Base-by-base conservation (phyloP, 768 basidiomycete species). In the Auriscalpium microsporum region DNA sequence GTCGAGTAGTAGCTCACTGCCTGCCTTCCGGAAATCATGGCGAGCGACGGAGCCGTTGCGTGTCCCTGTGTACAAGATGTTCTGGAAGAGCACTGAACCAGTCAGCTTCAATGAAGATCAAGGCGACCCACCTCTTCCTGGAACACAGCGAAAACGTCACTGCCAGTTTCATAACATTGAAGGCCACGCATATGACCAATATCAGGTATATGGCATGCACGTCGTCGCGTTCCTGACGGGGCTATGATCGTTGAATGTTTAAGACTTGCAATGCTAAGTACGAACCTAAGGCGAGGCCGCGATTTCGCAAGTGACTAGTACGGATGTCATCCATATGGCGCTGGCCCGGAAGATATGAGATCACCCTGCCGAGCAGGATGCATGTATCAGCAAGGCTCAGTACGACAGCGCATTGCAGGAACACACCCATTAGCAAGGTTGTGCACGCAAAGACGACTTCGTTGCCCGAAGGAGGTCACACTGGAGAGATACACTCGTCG, bases 121-220 rank as follows among this genome's bases (percentile, higher is more conserved):
- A 40, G 35, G 8, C 9, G 8, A 62, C 73, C 6, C 44, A 84
- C 85, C 50, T 76, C 68, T 48, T 72, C 65, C 61, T 82, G 82
- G 48, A 72, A 65, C n/a, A 86, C 68, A 3, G 84, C 67, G 58
- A 88, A 80, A 0, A 86, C 81, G 61, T 87, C 85, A 52, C 84
- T 86, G 17, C 72, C 60, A 3, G 84, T 85, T 28, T 73, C 67
- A 10, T 87, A 64, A 56, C 68, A 62, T 52, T 71, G 69, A 2
- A 76, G 62, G 13, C 69, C 67, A 1, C 60, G 56, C 34, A 71
- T 62, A 2, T 61, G 54, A 36, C 78, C 76, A 46, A 86, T 71
- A 53, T 85, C 80, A 4, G 72, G 64, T 3, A 87, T 63, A 48
- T 78, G 71, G 1, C 83, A 70, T 0, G 78, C 84, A 45, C 74